Evolutionary conservation across 202 grass and related monocot species (phyloP), one percentile per base, ranked within the genome.

Genomic region (Zoysia matrella): DNA sequence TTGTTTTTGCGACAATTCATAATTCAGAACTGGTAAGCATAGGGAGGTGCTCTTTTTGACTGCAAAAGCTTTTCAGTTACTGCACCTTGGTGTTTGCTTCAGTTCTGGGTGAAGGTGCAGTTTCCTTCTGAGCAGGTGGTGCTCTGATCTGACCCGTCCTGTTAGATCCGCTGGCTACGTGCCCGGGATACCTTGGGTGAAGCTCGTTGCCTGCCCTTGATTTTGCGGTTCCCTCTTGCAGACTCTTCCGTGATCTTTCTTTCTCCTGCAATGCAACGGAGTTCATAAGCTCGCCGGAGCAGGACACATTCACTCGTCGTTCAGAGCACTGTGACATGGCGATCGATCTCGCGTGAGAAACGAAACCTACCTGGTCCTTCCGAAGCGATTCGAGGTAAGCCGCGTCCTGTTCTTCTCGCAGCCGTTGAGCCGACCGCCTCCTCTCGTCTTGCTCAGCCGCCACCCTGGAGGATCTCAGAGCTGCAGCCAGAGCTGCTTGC

Each of bases 381-480:
- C 74, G 75, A 67, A 90, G 89, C 10, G 92, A 85, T 52, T 94
- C 84, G 13, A 78, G 87, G 85, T 94, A 94, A 74, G 92, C 89
- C 52, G 82, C 78, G 70, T 92, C 87, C 78, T 94, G 92, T 44
- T 92, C 92, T 70, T 76, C 77, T 40, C 86, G 70, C 0, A 94
- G 87, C 2, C 57, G 47, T 40, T 64, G 84, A 22, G 85, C 80
- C 48, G 79, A 80, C 61, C 80, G 89, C 68, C 52, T 94, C 81
- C 63, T 88, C 51, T 87, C 85, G 11, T 92, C 84, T 77, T 92
- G 89, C 47, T 90, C 57, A 0, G 57, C 84, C 7, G 87, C 85
- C 61, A 13, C 9, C 14, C 77, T 77, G n/a, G 77, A 52, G 36
- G 87, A 54, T 85, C 72, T 76, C 1, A 72, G 4, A 2, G 57